Percentiles rank a stretch among this genome's conserved stretches.
These are phyloP conservation scores for Ceriops decandra DNA, from an alignment of 345 rosid genomes.

Conservation along the genomic window DNA sequence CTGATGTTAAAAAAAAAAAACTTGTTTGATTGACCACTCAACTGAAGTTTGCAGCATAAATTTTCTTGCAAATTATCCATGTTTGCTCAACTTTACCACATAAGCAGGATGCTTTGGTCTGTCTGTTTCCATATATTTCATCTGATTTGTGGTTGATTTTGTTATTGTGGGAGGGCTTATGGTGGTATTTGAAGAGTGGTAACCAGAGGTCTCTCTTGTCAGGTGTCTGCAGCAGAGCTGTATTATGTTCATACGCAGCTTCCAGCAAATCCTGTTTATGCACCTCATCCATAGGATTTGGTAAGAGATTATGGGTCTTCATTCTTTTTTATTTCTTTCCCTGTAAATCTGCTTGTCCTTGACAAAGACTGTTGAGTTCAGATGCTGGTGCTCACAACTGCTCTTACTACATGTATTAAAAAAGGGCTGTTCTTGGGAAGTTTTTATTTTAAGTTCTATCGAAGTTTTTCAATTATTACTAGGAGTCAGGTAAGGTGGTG, in stretches of 20 bases:
- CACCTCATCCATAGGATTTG: slow-evolving; percentile 77
- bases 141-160: neutral
- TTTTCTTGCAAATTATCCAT: too few species aligned
- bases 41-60: too few species aligned
- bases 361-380: too few species aligned
- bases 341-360: too few species aligned
- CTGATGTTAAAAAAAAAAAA: too few species aligned
- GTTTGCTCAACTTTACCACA: too few species aligned
- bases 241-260: slow-evolving; percentile 66
- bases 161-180: slow-evolving; percentile 71
- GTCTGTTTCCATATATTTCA: too few species aligned
- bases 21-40: too few species aligned
- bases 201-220: slow-evolving; percentile 77
- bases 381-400: too few species aligned
- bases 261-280: slow-evolving; percentile 62
- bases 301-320: slow-evolving; percentile 31
- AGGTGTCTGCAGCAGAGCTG: slow-evolving; percentile 62
- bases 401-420: too few species aligned
- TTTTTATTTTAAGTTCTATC: too few species aligned
- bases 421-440: neutral
- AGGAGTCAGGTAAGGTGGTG: neutral
- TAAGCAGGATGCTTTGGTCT: too few species aligned
- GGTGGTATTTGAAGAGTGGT: slow-evolving; percentile 79
- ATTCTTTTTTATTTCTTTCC: neutral
- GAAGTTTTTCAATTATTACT: neutral